phyloP scores from a whole-genome alignment of 768 basidiomycete genomes.

The Lactifluus volemus region DNA sequence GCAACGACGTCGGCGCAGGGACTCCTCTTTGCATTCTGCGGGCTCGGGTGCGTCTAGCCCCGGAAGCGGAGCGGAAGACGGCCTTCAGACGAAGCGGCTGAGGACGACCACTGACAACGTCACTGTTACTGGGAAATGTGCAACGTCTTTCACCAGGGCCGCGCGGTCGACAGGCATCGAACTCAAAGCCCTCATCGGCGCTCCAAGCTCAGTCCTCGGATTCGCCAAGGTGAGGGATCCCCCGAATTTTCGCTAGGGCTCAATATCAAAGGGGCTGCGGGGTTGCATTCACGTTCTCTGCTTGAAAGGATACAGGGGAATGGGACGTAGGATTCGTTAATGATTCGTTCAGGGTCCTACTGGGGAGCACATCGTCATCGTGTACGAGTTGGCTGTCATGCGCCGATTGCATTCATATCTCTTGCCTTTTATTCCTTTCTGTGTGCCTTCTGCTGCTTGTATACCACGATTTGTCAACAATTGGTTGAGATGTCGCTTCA shows the following conservation, averaged over 20 bases:
- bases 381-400: not conserved
- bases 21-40: not conserved
- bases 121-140: conserved; percentile 3
- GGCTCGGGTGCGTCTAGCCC: not conserved
- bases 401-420: not conserved
- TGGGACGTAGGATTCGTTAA: not conserved
- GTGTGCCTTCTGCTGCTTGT: no score
- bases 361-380: not conserved
- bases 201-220: not conserved
- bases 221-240: not conserved
- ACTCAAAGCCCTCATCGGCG: not conserved
- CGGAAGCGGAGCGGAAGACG: not conserved
- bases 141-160: not conserved
- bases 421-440: no score
- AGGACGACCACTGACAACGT: conserved; percentile 3
- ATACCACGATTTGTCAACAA: no score
- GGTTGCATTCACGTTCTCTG: conserved; percentile 7
- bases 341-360: not conserved
- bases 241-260: not conserved
- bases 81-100: not conserved
- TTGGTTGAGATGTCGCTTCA: no score
- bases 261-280: conserved; percentile 18
- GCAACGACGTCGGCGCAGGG: conserved; percentile 4
- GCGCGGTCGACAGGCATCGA: not conserved
- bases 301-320: conserved; percentile 16